Percentiles rank a stretch among this genome's conserved stretches.
Conservation (phyloP, 495 filamentous ascomycete genomes). For the Tuber melanosporum region DNA sequence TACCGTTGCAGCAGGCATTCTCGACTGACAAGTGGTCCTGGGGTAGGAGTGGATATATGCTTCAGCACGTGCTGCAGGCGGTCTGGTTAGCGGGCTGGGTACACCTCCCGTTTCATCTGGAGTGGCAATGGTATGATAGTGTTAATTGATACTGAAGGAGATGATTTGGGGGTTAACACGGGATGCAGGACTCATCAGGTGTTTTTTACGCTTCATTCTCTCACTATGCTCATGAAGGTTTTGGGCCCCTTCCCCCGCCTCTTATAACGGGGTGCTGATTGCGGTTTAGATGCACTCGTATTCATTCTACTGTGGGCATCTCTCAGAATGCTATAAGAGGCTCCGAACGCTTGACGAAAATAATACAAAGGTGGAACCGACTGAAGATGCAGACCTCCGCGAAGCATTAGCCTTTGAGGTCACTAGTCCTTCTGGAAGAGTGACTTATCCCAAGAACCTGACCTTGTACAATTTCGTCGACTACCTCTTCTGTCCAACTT, state of each 20-base stretch:
- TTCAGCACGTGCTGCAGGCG: conserved; percentile 77
- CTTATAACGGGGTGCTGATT: conserved; percentile 14
- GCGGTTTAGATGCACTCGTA: conserved; percentile 72
- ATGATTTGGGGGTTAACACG: conserved; percentile 8
- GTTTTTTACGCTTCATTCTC: conserved; percentile 82
- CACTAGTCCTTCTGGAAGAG: conserved; percentile 76
- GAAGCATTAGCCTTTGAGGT: conserved; percentile 86
- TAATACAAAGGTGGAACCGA: conserved; percentile 39
- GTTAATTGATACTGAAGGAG: background rate
- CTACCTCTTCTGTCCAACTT: conserved; percentile 84
- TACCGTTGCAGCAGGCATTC: conserved; percentile 70
- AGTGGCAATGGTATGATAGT: conserved; percentile 63
- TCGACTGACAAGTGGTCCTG: conserved; percentile 59
- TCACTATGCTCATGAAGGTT: conserved; percentile 85
- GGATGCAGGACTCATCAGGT: conserved; percentile 77
- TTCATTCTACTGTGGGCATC: conserved; percentile 93
- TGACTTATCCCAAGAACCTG: conserved; percentile 87
- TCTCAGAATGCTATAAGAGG: conserved; percentile 75
- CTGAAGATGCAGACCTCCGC: conserved; percentile 54
- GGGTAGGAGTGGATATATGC: conserved; percentile 63
- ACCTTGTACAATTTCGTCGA: conserved; percentile 74
- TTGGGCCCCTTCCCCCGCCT: background rate
- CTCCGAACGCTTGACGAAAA: conserved; percentile 63
- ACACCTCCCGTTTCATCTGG: conserved; percentile 74
- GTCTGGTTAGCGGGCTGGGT: conserved; percentile 80